Conservation (phyloP, 2,329 filamentous ascomycete species). For the Fusarium denticulatum region DNA sequence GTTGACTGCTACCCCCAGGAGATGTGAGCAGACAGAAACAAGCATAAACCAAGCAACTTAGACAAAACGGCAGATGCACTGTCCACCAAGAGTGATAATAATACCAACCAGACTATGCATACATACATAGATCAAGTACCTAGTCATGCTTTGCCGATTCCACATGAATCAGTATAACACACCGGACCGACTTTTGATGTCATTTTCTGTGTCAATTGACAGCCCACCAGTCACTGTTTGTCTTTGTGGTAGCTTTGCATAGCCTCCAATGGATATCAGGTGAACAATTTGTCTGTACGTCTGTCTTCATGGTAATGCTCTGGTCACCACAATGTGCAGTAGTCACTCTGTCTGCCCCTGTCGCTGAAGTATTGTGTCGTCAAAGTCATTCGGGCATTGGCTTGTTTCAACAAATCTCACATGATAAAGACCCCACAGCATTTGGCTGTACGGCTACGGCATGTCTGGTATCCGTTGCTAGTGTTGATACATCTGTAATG, state of each 20-base stretch:
- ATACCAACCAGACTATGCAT: background rate
- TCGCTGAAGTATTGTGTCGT: background rate
- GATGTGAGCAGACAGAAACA: slow-evolving; percentile 12
- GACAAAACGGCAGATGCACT: slow-evolving; percentile 7
- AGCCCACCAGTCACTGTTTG: background rate
- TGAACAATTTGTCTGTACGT: background rate
- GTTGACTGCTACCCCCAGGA: background rate
- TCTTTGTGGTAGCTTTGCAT: background rate
- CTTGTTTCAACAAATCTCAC: slow-evolving; percentile 10
- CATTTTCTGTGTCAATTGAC: background rate
- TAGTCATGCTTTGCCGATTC: slow-evolving; percentile 1
- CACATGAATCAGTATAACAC: background rate
- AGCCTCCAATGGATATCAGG: background rate
- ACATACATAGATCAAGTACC: background rate
- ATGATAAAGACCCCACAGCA: background rate
- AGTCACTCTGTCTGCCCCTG: background rate
- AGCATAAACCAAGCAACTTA: slow-evolving; percentile 31
- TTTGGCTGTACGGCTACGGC: background rate
- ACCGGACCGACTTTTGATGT: background rate
- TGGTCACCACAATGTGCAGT: background rate
- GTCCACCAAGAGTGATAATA: background rate
- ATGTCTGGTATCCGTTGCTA: background rate
- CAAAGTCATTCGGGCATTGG: background rate
- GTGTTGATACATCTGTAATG: background rate
- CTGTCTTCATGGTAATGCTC: background rate